These are phyloP conservation scores for Fusarium subglutinans DNA, from an alignment of 2,329 filamentous ascomycete species.

Conservation along the genomic window DNA sequence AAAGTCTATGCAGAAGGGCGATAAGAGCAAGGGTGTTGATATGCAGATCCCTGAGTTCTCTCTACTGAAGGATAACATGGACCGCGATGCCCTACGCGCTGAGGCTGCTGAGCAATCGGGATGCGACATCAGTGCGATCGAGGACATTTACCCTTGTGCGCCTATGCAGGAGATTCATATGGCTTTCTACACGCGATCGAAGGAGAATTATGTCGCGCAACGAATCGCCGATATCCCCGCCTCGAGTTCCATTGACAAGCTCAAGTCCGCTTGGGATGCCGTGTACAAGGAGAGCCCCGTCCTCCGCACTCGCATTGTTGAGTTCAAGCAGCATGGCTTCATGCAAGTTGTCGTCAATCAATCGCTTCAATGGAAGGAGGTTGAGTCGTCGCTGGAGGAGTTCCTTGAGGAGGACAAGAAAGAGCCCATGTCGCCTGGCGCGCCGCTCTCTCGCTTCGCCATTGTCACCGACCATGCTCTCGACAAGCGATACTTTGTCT, in stretches of 20 bases:
- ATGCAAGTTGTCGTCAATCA: constrained; percentile 57
- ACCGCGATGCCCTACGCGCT: constrained; percentile 43
- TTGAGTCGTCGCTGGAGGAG: constrained; percentile 46
- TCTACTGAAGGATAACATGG: constrained; percentile 47
- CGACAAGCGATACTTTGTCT: constrained; percentile 45
- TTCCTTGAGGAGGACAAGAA: constrained; percentile 53
- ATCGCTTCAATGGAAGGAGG: constrained; percentile 46
- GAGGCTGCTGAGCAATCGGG: constrained; percentile 47
- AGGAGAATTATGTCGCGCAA: constrained; percentile 61
- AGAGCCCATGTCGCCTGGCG: constrained; percentile 53
- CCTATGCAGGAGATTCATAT: constrained; percentile 63
- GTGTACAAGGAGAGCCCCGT: constrained; percentile 51
- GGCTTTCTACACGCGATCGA: constrained; percentile 58
- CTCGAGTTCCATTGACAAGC: constrained; percentile 45
- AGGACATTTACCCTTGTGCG: constrained; percentile 64
- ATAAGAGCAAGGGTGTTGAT: constrained; percentile 23
- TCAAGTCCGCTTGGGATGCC: constrained; percentile 54
- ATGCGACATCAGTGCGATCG: constrained; percentile 45
- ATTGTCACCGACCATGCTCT: constrained; percentile 42
- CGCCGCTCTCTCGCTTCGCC: constrained; percentile 55
- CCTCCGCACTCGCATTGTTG: constrained; percentile 58
- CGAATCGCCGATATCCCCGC: constrained; percentile 53
- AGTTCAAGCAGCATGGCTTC: constrained; percentile 52
- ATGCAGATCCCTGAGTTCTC: constrained; percentile 50
- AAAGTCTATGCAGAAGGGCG: constrained; percentile 37